Evolutionary conservation across 345 rosid genomes (phyloP).

Genomic region (Diplotaxis tenuifolia): DNA sequence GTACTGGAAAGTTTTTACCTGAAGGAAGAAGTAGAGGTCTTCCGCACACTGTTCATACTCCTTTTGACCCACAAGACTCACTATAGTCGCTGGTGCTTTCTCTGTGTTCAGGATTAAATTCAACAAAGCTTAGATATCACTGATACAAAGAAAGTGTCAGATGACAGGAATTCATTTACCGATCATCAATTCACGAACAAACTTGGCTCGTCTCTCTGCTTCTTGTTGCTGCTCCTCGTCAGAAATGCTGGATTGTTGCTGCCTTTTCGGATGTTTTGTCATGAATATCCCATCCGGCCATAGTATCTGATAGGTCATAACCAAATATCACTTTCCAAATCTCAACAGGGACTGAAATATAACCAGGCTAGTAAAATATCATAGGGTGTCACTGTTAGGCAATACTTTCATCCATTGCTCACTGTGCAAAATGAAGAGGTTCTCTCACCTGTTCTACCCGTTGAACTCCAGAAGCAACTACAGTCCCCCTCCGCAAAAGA

Average conservation of each 20-base stretch:
- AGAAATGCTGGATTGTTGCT: constrained; percentile 41
- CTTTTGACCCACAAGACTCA: constrained; percentile 83
- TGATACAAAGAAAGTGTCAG: neutral
- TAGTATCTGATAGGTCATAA: constrained; percentile 56
- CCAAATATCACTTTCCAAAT: constrained; percentile 1
- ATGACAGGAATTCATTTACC: constrained; percentile 46
- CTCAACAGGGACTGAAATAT: constrained; percentile 1
- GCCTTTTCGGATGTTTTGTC: constrained; percentile 88
- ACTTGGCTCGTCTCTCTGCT: constrained; percentile 80
- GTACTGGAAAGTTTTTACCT: constrained; percentile 48
- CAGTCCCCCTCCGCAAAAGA: constrained; percentile 74
- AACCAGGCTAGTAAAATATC: neutral
- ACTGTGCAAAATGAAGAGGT: neutral
- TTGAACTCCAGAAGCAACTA: constrained; percentile 85
- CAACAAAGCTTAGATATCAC: neutral
- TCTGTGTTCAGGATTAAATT: constrained; percentile 42
- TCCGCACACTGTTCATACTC: constrained; percentile 90
- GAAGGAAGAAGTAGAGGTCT: constrained; percentile 92
- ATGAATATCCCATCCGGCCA: constrained; percentile 99
- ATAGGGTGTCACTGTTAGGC: constrained; percentile 1
- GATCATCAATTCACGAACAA: constrained; percentile 85
- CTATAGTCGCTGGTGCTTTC: constrained; percentile 82
- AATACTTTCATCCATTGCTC: neutral
- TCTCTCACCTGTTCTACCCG: constrained; percentile 80
- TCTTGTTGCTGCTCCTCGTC: constrained; percentile 67